Evolutionary conservation across 495 filamentous ascomycete species (phyloP).

Genomic region (Penicillium cataractarum): DNA sequence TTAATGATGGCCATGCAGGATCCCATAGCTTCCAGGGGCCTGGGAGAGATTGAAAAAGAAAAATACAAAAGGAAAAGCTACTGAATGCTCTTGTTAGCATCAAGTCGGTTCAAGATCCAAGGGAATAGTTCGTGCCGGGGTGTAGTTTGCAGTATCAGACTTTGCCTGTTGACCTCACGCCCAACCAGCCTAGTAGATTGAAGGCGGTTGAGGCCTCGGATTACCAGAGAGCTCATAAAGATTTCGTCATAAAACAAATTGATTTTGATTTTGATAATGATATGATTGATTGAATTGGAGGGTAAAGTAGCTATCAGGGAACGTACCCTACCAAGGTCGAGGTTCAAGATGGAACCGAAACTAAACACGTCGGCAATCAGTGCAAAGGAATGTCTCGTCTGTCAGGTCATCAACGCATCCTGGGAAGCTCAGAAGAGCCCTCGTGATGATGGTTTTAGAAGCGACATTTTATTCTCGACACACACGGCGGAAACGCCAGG

Average conservation of each 20-base stretch:
- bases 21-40: not conserved
- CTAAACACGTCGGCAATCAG: not conserved
- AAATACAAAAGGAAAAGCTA: not conserved
- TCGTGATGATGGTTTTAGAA: conserved; percentile 99
- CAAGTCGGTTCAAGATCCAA: not conserved
- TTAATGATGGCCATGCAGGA: not conserved
- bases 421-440: conserved; percentile 83
- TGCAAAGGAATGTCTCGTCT: conserved; percentile 68
- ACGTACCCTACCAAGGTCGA: conserved; percentile 25
- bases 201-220: conserved; percentile 69
- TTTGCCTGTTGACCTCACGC: conserved; percentile 73
- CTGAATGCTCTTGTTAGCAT: conserved; percentile 6
- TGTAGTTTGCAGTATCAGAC: conserved; percentile 55
- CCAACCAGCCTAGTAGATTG: conserved; percentile 64
- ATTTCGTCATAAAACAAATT: conserved; percentile 58
- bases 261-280: not conserved
- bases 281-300: not conserved
- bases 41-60: not conserved
- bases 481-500: conserved; percentile 87
- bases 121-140: no score
- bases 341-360: not conserved
- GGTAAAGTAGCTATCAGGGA: conserved; percentile 19
- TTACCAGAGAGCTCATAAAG: conserved; percentile 73
- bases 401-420: conserved; percentile 99
- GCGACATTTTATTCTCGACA: conserved; percentile 78